Evolutionary conservation across 1,139 yeast genomes (phyloP), one percentile per base, ranked within the genome.

Genomic region (Scheffersomyces insectosa): DNA sequence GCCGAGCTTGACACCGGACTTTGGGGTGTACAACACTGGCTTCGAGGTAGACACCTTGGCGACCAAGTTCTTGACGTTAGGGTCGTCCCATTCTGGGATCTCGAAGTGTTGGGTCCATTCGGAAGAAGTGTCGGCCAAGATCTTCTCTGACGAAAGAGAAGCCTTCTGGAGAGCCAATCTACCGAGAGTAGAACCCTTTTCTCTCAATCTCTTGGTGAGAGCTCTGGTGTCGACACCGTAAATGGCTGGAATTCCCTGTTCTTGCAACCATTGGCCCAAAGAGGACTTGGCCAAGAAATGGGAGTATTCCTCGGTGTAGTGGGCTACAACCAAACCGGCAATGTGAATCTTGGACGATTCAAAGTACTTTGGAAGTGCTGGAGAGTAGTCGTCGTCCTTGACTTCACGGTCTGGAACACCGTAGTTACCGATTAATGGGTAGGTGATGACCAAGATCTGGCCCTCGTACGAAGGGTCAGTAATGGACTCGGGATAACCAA

Each of bases 381-480:
- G 82, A 45, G 86, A 81, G 50, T 83, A 72, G 44, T 86, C 95
- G 42, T 71, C 75, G 62, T 91, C 97, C 68, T 72, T 72, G 58
- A 82, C 73, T 43, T 80, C 72, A 56, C 95, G 84, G 66, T 90
- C 96, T 49, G 99, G 99, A 44, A 93, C 99, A 82, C 99, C 99
- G 67, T 95, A 95, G 76, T 95, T 95, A 66, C 99, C 99, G 42
- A 93, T 96, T 59, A 95, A 77, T 25, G 99, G 99, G 67, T 83
- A 91, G 46, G 99, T 95, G 68, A 95, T 87, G 50, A 93, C 98
- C 66, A 95, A 80, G 60, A 95, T 91, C 73, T 95, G 99, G 52
- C 99, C 99, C 63, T 88, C 95, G 68, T 95, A 95, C 40, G 99
- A 93, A 51, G 99, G 99, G 72, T 95, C 99, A 41, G 99, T 91